Evolutionary conservation across 1,284 basidiomycete species (phyloP).

Genomic region (Cutaneotrichosporon sp.): DNA sequence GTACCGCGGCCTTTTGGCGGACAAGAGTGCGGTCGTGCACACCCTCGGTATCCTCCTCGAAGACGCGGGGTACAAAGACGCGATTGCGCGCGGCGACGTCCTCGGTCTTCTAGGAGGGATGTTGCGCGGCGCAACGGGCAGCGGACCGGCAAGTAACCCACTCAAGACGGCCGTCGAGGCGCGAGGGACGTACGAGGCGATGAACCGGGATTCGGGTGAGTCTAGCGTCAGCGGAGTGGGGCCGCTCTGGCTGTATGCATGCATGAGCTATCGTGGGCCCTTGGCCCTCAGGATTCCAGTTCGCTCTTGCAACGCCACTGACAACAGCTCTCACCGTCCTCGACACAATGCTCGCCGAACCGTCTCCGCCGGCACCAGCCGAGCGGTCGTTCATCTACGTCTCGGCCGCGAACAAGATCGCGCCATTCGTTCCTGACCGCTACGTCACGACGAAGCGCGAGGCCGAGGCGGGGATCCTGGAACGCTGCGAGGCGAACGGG

Average conservation of each 20-base stretch:
- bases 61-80: slow-evolving; percentile 74
- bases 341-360: slow-evolving; percentile 62
- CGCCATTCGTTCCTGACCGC: slow-evolving; percentile 75
- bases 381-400: slow-evolving; percentile 77
- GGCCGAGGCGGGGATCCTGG: slow-evolving; percentile 61
- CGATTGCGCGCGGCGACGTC: slow-evolving; percentile 62
- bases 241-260: too few relatives aligned
- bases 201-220: slow-evolving; percentile 90
- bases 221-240: slow-evolving; percentile 14
- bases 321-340: slow-evolving; percentile 61
- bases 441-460: slow-evolving; percentile 90
- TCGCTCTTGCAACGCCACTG: not conserved
- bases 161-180: slow-evolving; percentile 56
- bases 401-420: slow-evolving; percentile 89
- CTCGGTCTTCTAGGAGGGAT: slow-evolving; percentile 58
- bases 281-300: too few relatives aligned
- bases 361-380: slow-evolving; percentile 16
- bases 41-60: slow-evolving; percentile 93
- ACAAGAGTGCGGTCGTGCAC: slow-evolving; percentile 77
- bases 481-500: slow-evolving; percentile 5
- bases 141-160: slow-evolving; percentile 60
- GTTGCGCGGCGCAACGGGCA: slow-evolving; percentile 50
- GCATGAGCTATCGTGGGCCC: too few relatives aligned
- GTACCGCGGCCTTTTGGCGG: slow-evolving; percentile 67
- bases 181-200: slow-evolving; percentile 64